Base-by-base conservation (phyloP, 768 basidiomycete genomes). In the Strobilomyces dryophilus region DNA sequence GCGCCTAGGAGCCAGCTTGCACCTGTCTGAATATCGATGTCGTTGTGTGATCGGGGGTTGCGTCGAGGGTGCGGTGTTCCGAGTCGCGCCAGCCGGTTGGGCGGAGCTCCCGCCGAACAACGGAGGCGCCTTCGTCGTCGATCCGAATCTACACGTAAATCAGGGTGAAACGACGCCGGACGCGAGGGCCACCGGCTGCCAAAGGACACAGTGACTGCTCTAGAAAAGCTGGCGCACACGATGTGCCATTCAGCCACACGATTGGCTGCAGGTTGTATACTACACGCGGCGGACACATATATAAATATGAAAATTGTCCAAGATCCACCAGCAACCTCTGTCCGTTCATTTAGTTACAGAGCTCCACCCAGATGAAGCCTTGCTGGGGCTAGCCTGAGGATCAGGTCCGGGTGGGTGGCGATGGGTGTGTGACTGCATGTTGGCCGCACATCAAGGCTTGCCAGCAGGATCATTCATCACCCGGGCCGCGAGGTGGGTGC, bases 41-140 rank as follows among this genome's bases (percentile, higher is more conserved):
- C 8, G 63, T 40, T 66, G 66, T 8, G 60, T 57, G 11, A 52
- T 43, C 55, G 51, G 63, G 10, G 63, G 49, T 52, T 63, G 58
- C 11, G 55, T 55, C 37, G 52, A 47, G 4, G 62, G 39, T 0
- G 60, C 39, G 12, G 54, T 32, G 36, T 15, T 49, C 29, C n/a
- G n/a, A n/a, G 29, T 29, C n/a, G n/a, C n/a, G 3, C 53, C 53
- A 47, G 59, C 49, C 42, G 66, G 71, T 46, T 69, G 63, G 42
- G 65, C 60, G 31, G 54, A 53, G 17, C 5, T 32, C n/a, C 24
- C 4, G 17, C 50, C 43, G 8, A 73, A 72, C 34, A 70, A 48
- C 41, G 67, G 57, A 34, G 71, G 59, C 32, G 74, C 67, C 55
- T 75, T 73, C 40, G 39, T 59, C 24, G 76, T 71, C 64, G 79